phyloP scores from a whole-genome alignment of 306 rosid species.

The Corylus avellana region DNA sequence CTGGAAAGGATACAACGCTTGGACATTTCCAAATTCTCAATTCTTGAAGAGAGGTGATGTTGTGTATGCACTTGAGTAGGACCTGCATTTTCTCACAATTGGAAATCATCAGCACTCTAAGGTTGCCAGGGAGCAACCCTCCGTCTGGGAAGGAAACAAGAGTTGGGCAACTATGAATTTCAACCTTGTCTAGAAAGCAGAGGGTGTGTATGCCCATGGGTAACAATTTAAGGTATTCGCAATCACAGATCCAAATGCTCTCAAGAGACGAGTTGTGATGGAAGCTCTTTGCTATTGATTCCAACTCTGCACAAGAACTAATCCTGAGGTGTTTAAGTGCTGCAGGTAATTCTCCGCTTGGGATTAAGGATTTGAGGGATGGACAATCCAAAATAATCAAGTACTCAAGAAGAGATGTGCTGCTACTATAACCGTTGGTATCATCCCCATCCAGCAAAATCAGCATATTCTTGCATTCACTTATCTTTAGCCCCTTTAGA shows the following conservation, averaged over 20 bases:
- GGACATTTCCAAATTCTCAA: constrained; percentile 2
- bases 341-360: constrained; percentile 10
- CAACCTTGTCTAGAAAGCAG: not conserved
- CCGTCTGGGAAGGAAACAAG: constrained; percentile 20
- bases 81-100: not conserved
- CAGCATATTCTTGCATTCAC: not conserved
- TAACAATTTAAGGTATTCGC: constrained; percentile 21
- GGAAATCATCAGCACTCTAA: not conserved
- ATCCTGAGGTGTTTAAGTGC: constrained; percentile 14
- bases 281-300: constrained; percentile 11
- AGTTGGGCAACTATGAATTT: constrained; percentile 3
- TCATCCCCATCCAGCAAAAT: not conserved
- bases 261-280: constrained; percentile 7
- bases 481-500: not conserved
- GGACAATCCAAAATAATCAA: not conserved
- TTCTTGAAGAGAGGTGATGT: constrained; percentile 14
- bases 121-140: not conserved
- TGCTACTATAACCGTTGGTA: not conserved
- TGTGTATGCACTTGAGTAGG: constrained; percentile 9
- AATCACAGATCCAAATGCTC: constrained; percentile 6
- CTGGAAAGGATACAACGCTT: not conserved
- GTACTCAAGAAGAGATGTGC: not conserved
- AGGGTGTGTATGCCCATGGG: constrained; percentile 22
- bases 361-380: constrained; percentile 2
- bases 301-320: constrained; percentile 1